Conservation (phyloP, 139 green algal species). For the Chlorella vulgaris region DNA sequence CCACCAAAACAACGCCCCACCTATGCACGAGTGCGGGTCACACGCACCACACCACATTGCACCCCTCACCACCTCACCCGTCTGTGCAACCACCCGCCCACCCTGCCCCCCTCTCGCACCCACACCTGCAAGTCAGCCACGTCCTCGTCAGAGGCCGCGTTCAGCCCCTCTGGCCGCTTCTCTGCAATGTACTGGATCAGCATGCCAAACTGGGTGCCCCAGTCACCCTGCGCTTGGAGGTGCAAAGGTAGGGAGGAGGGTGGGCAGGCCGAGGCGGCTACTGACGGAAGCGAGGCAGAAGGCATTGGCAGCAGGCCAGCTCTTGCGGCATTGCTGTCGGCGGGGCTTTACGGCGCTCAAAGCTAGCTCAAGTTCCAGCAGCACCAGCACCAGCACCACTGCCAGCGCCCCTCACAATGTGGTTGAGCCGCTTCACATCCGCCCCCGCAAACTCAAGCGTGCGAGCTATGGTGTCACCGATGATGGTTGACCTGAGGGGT, state of each 20-base stretch:
- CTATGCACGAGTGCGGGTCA: too few species aligned
- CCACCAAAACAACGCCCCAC: too few species aligned
- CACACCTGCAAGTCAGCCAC: constrained; percentile 11
- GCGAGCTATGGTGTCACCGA: constrained; percentile 80
- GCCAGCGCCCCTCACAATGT: constrained; percentile 61
- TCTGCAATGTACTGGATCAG: constrained; percentile 92
- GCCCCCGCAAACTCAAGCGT: constrained; percentile 88
- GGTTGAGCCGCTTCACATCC: constrained; percentile 94
- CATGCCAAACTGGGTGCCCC: constrained; percentile 99
- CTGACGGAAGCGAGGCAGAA: too few species aligned
- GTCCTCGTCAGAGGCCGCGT: constrained; percentile 60
- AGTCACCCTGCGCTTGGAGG: constrained; percentile 80
- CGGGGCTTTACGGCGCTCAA: too few species aligned
- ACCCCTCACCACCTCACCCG: too few species aligned
- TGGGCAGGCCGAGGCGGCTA: background rate
- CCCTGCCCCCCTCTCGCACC: background rate
- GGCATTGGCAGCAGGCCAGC: too few species aligned
- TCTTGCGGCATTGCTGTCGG: too few species aligned
- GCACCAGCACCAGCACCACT: background rate
- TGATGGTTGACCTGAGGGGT: constrained; percentile 79
- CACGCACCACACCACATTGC: too few species aligned
- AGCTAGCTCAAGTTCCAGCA: too few species aligned
- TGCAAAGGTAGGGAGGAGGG: background rate
- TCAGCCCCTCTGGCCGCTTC: constrained; percentile 59
- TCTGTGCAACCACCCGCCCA: too few species aligned